A percentile compares a stretch with the other conserved stretches of the same genome.
These are phyloP conservation scores for Rosa hybrid DNA, from an alignment of 331 rosid genomes.

Conservation along the genomic window DNA sequence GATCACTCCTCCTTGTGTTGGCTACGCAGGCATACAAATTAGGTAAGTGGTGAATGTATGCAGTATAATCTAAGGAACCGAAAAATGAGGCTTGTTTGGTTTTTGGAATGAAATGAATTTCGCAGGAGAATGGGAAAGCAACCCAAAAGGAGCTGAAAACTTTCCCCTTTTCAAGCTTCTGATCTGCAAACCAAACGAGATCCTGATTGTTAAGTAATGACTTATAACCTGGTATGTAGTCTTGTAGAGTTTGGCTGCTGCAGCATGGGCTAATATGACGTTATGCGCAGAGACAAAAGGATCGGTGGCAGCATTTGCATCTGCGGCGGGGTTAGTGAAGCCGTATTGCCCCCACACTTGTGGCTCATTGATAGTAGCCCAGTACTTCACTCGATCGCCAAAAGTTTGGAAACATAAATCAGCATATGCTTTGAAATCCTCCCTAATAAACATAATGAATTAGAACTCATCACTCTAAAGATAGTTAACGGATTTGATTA, in stretches of 20 bases:
- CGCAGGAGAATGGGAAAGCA: no score
- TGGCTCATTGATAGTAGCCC: conserved; percentile 14
- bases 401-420: conserved; percentile 10
- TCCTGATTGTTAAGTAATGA: background rate
- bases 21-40: background rate
- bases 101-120: background rate
- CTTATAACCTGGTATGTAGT: background rate
- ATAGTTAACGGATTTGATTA: background rate
- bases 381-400: conserved; percentile 12
- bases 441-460: background rate
- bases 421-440: background rate
- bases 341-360: conserved; percentile 1
- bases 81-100: background rate
- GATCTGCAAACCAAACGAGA: background rate
- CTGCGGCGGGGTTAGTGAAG: background rate
- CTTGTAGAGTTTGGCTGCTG: conserved; percentile 8
- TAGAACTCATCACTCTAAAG: background rate
- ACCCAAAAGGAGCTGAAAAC: no score
- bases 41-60: background rate
- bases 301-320: background rate
- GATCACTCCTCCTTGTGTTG: conserved; percentile 13
- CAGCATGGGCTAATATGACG: background rate
- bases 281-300: background rate
- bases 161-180: background rate
- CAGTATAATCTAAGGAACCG: background rate